These are phyloP conservation scores for Golubevia sp. DNA, from an alignment of 1,284 basidiomycete species.

Conservation along the genomic window DNA sequence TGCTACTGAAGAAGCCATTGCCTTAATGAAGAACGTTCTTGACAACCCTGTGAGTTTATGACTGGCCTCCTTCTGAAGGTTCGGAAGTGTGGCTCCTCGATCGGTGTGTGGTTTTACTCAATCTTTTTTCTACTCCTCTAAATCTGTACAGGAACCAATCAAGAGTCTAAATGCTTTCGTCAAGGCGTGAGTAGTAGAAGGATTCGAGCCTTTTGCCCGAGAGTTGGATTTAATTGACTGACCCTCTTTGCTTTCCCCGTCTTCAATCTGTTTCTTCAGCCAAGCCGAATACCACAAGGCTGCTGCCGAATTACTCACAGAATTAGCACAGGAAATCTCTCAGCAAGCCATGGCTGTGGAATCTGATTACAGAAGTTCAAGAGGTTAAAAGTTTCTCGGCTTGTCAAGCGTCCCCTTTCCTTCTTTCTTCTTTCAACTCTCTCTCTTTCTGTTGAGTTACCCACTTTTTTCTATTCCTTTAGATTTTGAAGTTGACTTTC, in stretches of 20 bases:
- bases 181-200: conserved; percentile 81
- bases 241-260: not conserved
- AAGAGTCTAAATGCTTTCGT: conserved; percentile 89
- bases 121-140: conserved; percentile 4
- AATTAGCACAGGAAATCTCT: conserved; percentile 1
- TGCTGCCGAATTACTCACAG: conserved; percentile 80
- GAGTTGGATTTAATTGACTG: conserved; percentile 9
- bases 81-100: not conserved
- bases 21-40: conserved; percentile 59
- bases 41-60: conserved; percentile 26
- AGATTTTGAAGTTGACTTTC: no score
- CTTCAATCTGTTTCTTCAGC: not conserved
- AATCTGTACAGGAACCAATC: conserved; percentile 82
- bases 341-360: conserved; percentile 8
- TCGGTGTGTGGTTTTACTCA: not conserved
- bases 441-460: conserved; percentile 1
- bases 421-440: conserved; percentile 1
- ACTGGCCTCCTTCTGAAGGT: not conserved
- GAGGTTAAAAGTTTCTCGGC: no score
- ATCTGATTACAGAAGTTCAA: conserved; percentile 6
- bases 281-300: conserved; percentile 81
- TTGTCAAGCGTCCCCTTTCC: conserved; percentile 4
- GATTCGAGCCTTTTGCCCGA: no score
- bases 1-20: conserved; percentile 61
- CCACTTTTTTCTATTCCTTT: no score